Percentiles rank a stretch among this genome's conserved stretches.
phyloP scores from a whole-genome alignment of 805 yeast genomes.

The Lachancea meyersii region DNA sequence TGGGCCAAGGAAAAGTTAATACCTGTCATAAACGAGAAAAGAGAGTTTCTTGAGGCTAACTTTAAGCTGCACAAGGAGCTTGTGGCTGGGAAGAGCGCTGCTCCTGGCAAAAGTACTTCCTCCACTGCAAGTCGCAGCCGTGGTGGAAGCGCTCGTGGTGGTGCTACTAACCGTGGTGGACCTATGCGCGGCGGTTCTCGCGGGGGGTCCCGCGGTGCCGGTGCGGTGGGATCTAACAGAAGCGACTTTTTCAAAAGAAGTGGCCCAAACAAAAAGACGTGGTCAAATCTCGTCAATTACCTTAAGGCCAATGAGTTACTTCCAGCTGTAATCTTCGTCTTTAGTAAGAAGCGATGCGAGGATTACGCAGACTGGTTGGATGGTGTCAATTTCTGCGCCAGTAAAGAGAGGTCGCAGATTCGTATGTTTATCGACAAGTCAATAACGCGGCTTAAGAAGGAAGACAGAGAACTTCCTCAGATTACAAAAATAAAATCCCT shows the following conservation, averaged over 20 bases:
- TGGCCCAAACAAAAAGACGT: conserved; percentile 73
- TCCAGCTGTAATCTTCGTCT: conserved; percentile 91
- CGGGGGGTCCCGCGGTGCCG: conserved; percentile 38
- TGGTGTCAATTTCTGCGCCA: conserved; percentile 71
- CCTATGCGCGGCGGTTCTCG: conserved; percentile 12
- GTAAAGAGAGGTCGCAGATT: conserved; percentile 83
- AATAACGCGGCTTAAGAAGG: conserved; percentile 77
- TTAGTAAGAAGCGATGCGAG: conserved; percentile 89
- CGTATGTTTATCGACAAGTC: conserved; percentile 92
- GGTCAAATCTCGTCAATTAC: conserved; percentile 67
- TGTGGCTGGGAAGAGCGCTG: conserved; percentile 38
- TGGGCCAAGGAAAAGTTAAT: conserved; percentile 74
- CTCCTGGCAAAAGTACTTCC: conserved; percentile 26
- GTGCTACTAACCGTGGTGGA: conserved; percentile 31
- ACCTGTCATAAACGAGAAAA: conserved; percentile 67
- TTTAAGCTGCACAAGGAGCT: conserved; percentile 55
- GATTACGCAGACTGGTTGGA: conserved; percentile 78
- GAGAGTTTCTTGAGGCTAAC: conserved; percentile 60
- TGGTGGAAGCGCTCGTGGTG: conserved; percentile 24
- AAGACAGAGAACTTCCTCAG: conserved; percentile 91
- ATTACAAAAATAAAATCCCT: conserved; percentile 75
- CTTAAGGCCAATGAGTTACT: conserved; percentile 62
- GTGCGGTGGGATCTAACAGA: conserved; percentile 33
- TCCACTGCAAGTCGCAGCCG: conserved; percentile 24
- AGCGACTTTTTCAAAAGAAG: conserved; percentile 42